Evolutionary conservation across 495 filamentous ascomycete species (phyloP).

Genomic region (Penicillium steckii): DNA sequence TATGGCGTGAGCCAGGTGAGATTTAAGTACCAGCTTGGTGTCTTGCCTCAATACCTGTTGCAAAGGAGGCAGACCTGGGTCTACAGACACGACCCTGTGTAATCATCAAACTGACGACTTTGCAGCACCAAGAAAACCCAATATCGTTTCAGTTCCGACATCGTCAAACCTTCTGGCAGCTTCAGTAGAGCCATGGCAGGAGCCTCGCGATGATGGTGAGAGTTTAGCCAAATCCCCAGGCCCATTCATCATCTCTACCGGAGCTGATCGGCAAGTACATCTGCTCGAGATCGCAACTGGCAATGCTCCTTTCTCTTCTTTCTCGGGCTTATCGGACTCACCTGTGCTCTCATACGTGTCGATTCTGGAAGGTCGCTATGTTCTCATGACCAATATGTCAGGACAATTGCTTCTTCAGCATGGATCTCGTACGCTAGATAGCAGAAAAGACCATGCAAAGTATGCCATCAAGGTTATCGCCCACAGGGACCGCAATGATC

Average conservation of each 20-base stretch:
- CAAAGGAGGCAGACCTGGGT: no score
- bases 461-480: constrained; percentile 58
- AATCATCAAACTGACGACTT: constrained; percentile 9
- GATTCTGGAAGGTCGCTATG: constrained; percentile 30
- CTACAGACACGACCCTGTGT: not conserved
- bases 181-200: constrained; percentile 42
- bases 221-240: not conserved
- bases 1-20: constrained; percentile 54
- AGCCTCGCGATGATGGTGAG: constrained; percentile 10
- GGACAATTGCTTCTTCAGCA: constrained; percentile 53
- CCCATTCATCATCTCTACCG: constrained; percentile 44
- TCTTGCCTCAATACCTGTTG: no score
- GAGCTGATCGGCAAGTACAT: constrained; percentile 54
- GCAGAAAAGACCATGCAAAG: constrained; percentile 58
- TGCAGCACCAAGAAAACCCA: constrained; percentile 50
- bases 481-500: constrained; percentile 24
- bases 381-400: constrained; percentile 61
- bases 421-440: constrained; percentile 38
- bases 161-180: constrained; percentile 55
- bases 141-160: constrained; percentile 39
- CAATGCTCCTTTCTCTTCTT: constrained; percentile 26
- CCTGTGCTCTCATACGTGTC: constrained; percentile 54
- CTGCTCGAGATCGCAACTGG: constrained; percentile 32
- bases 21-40: not conserved
- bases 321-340: constrained; percentile 52